These are phyloP conservation scores for Carex kokanica DNA, from an alignment of 176 grass and related monocot species.

Conservation along the genomic window DNA sequence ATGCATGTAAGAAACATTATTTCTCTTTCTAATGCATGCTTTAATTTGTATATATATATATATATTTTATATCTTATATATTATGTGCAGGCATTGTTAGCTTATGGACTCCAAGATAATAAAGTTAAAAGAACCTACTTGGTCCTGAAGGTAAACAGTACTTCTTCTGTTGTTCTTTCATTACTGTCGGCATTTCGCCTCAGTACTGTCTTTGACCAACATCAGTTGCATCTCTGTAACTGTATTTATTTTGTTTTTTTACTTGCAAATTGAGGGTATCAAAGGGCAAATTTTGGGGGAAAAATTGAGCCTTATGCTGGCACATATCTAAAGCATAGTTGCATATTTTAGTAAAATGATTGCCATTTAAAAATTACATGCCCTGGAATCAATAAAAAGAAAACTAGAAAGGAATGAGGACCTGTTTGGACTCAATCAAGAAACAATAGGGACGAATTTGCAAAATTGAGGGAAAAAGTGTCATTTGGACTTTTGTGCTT, in stretches of 20 bases:
- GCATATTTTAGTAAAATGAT: neutral
- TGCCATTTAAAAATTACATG: neutral
- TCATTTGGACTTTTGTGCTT: neutral
- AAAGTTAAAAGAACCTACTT: conserved; percentile 33
- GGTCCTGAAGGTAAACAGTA: conserved; percentile 32
- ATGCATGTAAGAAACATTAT: conserved; percentile 41
- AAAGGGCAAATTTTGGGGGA: neutral
- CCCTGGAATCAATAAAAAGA: neutral
- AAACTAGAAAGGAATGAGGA: neutral
- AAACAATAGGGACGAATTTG: neutral
- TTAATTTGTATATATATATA: neutral
- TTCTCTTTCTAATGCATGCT: neutral
- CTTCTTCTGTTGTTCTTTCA: neutral
- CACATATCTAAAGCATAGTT: neutral
- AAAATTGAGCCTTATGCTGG: neutral
- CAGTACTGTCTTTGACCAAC: neutral
- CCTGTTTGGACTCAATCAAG: neutral
- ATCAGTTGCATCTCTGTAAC: neutral
- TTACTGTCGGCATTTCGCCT: neutral
- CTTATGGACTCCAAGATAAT: conserved; percentile 42
- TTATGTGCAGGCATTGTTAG: conserved; percentile 34
- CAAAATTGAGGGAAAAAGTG: neutral
- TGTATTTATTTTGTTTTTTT: neutral
- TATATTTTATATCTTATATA: neutral
- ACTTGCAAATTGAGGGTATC: neutral